These are phyloP conservation scores for Salinomyces thailandicus DNA, from an alignment of 2,329 filamentous ascomycete species.

Conservation along the genomic window DNA sequence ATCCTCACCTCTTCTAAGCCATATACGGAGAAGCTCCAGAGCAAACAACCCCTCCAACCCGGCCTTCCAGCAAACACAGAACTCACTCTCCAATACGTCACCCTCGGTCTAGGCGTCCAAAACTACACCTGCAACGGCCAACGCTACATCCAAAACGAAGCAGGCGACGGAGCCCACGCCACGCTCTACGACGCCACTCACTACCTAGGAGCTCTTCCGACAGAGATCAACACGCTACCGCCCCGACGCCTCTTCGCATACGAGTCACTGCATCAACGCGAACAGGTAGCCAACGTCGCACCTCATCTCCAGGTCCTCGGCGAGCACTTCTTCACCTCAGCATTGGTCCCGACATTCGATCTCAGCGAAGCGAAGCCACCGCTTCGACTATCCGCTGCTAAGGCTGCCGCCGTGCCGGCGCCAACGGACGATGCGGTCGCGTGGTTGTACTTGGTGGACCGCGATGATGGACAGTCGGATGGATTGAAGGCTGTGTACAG, in stretches of 20 bases:
- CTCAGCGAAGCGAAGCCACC: conserved; percentile 31
- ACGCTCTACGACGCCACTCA: conserved; percentile 37
- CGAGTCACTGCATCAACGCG: conserved; percentile 2
- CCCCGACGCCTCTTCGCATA: background rate
- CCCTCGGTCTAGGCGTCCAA: conserved; percentile 54
- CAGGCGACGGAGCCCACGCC: conserved; percentile 33
- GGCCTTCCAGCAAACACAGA: background rate
- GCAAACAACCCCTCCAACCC: background rate
- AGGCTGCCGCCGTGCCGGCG: conserved; percentile 41
- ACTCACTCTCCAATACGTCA: conserved; percentile 30
- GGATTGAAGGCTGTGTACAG: conserved; percentile 31
- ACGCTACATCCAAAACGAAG: conserved; percentile 18
- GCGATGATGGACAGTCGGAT: conserved; percentile 4
- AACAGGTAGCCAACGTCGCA: conserved; percentile 3
- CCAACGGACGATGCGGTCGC: conserved; percentile 38
- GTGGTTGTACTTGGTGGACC: conserved; percentile 38
- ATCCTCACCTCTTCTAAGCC: no score
- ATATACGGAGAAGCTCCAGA: background rate
- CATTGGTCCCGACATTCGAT: conserved; percentile 49
- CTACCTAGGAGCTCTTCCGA: conserved; percentile 1
- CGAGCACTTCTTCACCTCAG: conserved; percentile 55
- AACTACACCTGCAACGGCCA: conserved; percentile 52
- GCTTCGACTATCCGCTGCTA: conserved; percentile 36
- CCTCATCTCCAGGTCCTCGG: conserved; percentile 29
- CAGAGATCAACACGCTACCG: background rate